Evolutionary conservation across 345 rosid genomes (phyloP), one percentile per base, ranked within the genome.

Genomic region (Ceriops tagal): DNA sequence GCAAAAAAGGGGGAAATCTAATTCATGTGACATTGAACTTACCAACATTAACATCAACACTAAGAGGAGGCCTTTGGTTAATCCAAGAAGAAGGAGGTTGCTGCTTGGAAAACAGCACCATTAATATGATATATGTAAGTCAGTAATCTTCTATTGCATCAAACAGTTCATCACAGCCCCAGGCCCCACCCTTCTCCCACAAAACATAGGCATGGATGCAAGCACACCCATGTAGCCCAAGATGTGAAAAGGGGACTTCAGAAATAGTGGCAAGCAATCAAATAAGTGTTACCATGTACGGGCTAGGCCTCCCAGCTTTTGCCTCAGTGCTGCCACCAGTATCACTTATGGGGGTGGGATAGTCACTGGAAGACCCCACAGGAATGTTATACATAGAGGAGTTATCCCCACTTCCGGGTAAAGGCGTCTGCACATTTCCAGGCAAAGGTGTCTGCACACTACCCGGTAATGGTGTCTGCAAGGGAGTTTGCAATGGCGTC

Each of bases 41-140:
- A 90, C 98, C 99, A 71, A 95, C 89, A 71, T 95, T 95, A 68
- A 95, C 99, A 89, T 95, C 99, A 61, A 84, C 89, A 51, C 73
- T 72, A 24, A 89, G 76, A 39, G 87, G 75, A 11, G 92, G 77
- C 85, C 97, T 92, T 67, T 81, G 96, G 72, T 78, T 86, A 61
- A 82, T 71, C 99, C 98, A 95, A 30, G 98, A 87, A 61, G 97
- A 92, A 70, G 99, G 96, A 71, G 98, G 75, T 74, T 71, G 96
- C 99, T 92, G 87, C 59, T 73, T 11, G 61, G 15, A 49, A 67
- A 46, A 73, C 64, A 75, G 58, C 11, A 71, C 30, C 56, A 6
- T 43, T 43, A 43, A 13, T 43, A 13, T 43, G 49, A 13, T 13
- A 43, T 13, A 13, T 43, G 49, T 4, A 43, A 43, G 0, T 15